Percentiles rank a stretch among this genome's conserved stretches.
Conservation (phyloP, 2,329 filamentous ascomycete genomes). For the Clarireedia paspali region DNA sequence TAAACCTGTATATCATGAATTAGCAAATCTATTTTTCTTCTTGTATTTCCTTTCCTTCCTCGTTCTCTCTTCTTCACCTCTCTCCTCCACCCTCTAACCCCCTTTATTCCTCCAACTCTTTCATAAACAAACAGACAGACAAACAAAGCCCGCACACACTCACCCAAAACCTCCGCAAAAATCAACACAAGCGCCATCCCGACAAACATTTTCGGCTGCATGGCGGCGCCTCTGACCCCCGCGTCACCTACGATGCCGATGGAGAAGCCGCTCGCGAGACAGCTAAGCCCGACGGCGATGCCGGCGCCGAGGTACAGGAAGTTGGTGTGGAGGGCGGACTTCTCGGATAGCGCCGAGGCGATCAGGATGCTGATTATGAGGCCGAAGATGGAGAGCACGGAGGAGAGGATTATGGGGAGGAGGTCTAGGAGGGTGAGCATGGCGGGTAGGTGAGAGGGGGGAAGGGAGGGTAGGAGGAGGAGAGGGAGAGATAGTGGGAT, state of each 20-base stretch:
- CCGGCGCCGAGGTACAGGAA: slow-evolving; percentile 79
- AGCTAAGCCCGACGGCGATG: slow-evolving; percentile 69
- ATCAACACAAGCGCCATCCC: slow-evolving; percentile 76
- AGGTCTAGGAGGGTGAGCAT: slow-evolving; percentile 56
- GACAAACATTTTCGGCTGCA: slow-evolving; percentile 59
- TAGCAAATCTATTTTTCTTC: background rate
- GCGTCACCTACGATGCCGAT: slow-evolving; percentile 82
- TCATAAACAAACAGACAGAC: no score
- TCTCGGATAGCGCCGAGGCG: slow-evolving; percentile 63
- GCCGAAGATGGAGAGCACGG: slow-evolving; percentile 99
- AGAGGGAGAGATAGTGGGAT: no score
- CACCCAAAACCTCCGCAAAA: slow-evolving; percentile 77
- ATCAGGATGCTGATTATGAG: slow-evolving; percentile 80
- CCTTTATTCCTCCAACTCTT: background rate
- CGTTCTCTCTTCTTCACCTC: background rate
- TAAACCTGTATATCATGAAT: background rate
- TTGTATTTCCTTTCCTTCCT: background rate
- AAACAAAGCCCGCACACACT: background rate
- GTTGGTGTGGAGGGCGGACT: slow-evolving; percentile 64
- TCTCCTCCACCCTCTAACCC: no score
- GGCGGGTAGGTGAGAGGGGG: no score
- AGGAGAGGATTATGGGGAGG: slow-evolving; percentile 98
- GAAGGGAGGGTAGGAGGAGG: no score
- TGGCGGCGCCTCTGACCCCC: slow-evolving; percentile 73
- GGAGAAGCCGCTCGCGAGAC: slow-evolving; percentile 67